Conservation (phyloP, 805 yeast species). For the Starmerella tilneyi region DNA sequence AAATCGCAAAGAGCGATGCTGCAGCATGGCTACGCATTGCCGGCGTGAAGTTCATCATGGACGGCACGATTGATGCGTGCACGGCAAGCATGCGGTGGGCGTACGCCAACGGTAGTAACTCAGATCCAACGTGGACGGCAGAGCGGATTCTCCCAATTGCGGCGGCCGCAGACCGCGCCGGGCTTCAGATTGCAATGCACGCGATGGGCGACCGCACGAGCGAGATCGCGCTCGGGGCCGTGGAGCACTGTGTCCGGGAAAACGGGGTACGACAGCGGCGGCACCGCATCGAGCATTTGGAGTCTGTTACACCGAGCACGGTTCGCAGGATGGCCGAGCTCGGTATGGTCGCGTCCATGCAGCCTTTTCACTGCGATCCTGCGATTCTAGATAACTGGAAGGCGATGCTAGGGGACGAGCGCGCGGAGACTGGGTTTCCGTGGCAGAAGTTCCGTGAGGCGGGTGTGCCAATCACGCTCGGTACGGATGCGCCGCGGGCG, state of each 20-base stretch:
- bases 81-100: not conserved
- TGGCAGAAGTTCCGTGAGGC: constrained; percentile 1
- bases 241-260: not conserved
- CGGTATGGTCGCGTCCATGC: constrained; percentile 4
- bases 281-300: constrained; percentile 6
- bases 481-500: constrained; percentile 1
- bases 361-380: constrained; percentile 2
- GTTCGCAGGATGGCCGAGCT: not conserved
- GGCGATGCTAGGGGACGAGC: constrained; percentile 3
- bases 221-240: constrained; percentile 2
- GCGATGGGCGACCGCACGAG: constrained; percentile 4
- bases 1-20: not conserved
- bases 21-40: constrained; percentile 3
- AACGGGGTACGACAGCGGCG: not conserved
- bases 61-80: constrained; percentile 1
- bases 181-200: not conserved
- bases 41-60: constrained; percentile 1
- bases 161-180: not conserved
- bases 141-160: not conserved
- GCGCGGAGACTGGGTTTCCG: not conserved
- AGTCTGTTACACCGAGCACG: not conserved
- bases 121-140: not conserved
- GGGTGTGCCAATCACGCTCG: constrained; percentile 1
- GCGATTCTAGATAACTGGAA: not conserved
- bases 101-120: constrained; percentile 1